Percentiles rank a stretch among this genome's conserved stretches.
Evolutionary conservation across 352 stramenopile species (phyloP).

Genomic region (Pythium periplocum): DNA sequence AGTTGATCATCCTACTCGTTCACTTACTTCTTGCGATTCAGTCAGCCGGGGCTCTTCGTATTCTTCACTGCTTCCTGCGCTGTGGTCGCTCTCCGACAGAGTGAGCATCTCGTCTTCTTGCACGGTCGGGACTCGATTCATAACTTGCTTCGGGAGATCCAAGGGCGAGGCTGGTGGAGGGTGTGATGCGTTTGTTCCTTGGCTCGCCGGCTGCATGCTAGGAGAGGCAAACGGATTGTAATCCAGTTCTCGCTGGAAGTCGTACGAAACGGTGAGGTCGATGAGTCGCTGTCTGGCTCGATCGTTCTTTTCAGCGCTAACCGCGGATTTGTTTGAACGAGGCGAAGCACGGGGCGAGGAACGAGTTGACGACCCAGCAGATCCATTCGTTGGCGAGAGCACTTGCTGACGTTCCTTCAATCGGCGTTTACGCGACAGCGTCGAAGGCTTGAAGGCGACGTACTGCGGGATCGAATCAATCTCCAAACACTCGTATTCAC

Average conservation of each 20-base stretch:
- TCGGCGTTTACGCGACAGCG: slow-evolving; percentile 12
- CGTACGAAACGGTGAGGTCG: slow-evolving; percentile 63
- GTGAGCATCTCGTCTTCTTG: slow-evolving; percentile 7
- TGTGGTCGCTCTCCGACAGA: no score
- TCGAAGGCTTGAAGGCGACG: slow-evolving; percentile 55
- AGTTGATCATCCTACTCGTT: no score
- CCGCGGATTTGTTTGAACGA: no score
- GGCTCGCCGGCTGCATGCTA: neutral
- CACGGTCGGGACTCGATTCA: slow-evolving; percentile 6
- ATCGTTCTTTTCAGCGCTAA: neutral
- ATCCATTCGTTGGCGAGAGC: slow-evolving; percentile 19
- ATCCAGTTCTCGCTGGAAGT: slow-evolving; percentile 47
- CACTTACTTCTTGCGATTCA: no score
- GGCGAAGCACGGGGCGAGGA: neutral
- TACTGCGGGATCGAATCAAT: slow-evolving; percentile 73
- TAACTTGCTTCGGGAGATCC: slow-evolving; percentile 1
- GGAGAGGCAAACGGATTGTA: slow-evolving; percentile 52
- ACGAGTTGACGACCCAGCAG: no score
- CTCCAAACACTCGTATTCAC: slow-evolving; percentile 69
- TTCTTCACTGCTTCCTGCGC: no score
- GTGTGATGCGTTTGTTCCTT: no score
- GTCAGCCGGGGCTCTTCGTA: no score
- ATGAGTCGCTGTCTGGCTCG: slow-evolving; percentile 31
- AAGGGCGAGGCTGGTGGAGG: neutral
- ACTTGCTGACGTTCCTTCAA: slow-evolving; percentile 15